Percentiles rank a stretch among this genome's conserved stretches.
Evolutionary conservation across 75 land plant species (phyloP).

Genomic region (Cupressus sempervirens): DNA sequence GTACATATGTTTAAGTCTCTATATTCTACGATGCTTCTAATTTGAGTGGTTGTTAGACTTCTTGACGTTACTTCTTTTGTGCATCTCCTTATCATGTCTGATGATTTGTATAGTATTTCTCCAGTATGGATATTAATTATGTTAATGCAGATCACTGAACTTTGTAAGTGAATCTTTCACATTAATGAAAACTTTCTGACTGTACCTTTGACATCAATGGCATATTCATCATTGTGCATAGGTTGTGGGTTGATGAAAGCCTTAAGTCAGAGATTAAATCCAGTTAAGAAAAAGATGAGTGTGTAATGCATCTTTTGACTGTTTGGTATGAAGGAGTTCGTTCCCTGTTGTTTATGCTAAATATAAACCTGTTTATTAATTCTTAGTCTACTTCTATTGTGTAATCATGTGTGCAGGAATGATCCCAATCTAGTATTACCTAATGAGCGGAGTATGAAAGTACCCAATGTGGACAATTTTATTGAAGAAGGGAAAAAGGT

Average conservation of each 20-base stretch:
- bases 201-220: too few relatives aligned
- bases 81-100: too few relatives aligned
- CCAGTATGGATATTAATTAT: too few relatives aligned
- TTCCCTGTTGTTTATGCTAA: background rate
- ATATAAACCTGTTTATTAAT: background rate
- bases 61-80: too few relatives aligned
- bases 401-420: conserved; percentile 40
- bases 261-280: background rate
- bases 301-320: background rate
- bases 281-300: background rate
- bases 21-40: too few relatives aligned
- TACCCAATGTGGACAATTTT: conserved; percentile 65
- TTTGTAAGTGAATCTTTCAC: too few relatives aligned
- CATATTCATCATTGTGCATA: too few relatives aligned
- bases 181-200: too few relatives aligned
- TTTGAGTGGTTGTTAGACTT: too few relatives aligned
- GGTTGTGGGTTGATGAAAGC: background rate
- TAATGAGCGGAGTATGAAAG: conserved; percentile 47
- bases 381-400: background rate
- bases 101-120: too few relatives aligned
- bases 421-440: conserved; percentile 39
- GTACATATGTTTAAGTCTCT: too few relatives aligned
- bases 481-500: conserved; percentile 33
- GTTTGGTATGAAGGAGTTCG: background rate
- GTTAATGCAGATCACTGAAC: too few relatives aligned